phyloP scores from a whole-genome alignment of 2,329 filamentous ascomycete genomes.

The Mycogone perniciosa region DNA sequence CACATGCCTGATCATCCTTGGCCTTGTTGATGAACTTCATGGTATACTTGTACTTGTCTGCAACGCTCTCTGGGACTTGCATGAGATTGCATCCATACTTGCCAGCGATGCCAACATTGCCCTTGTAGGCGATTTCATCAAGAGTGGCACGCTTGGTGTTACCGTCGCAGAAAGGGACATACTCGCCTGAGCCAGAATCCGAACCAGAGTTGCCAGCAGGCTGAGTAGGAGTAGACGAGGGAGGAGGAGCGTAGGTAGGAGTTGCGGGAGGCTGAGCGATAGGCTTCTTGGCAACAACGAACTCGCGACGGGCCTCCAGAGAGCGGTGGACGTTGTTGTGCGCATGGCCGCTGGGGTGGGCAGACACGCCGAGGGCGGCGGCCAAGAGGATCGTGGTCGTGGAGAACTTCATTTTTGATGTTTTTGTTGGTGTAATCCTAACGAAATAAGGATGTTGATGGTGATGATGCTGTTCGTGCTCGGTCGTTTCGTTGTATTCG shows the following conservation, averaged over 20 bases:
- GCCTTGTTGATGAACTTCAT: slow-evolving; percentile 35
- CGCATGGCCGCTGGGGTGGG: slow-evolving; percentile 34
- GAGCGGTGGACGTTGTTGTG: slow-evolving; percentile 31
- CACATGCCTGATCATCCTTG: slow-evolving; percentile 31
- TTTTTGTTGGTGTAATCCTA: background rate
- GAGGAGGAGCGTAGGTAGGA: slow-evolving; percentile 11
- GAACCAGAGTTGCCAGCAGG: slow-evolving; percentile 12
- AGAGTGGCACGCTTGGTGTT: slow-evolving; percentile 40
- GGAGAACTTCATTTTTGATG: slow-evolving; percentile 36
- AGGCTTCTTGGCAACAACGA: slow-evolving; percentile 31
- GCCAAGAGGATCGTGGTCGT: slow-evolving; percentile 31
- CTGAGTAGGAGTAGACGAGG: slow-evolving; percentile 10
- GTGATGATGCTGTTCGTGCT: slow-evolving; percentile 3
- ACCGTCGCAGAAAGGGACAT: slow-evolving; percentile 31
- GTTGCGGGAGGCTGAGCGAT: slow-evolving; percentile 18
- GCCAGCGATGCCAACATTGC: slow-evolving; percentile 38
- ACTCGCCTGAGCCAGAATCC: slow-evolving; percentile 16
- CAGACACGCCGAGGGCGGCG: slow-evolving; percentile 36
- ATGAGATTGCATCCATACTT: slow-evolving; percentile 50
- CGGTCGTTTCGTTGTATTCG: slow-evolving; percentile 8
- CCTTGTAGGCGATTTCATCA: slow-evolving; percentile 40
- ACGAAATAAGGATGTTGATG: background rate
- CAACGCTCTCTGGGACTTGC: slow-evolving; percentile 31
- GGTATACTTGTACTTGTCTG: slow-evolving; percentile 39
- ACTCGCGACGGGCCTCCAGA: slow-evolving; percentile 26